These are phyloP conservation scores for Apiospora hydei DNA, from an alignment of 2,329 filamentous ascomycete species.

Conservation along the genomic window DNA sequence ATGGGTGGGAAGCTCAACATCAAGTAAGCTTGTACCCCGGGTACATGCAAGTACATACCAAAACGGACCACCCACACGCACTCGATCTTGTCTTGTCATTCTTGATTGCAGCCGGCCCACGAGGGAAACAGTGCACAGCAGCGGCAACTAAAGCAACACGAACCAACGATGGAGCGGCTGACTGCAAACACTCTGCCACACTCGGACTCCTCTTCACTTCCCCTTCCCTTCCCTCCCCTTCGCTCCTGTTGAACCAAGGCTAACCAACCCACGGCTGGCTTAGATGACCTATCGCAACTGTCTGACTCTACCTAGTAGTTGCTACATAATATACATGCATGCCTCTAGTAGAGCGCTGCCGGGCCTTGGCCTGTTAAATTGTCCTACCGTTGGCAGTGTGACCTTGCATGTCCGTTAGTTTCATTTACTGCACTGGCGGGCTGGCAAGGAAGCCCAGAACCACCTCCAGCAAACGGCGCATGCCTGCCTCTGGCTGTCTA, in stretches of 20 bases:
- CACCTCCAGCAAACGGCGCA: constrained; percentile 3
- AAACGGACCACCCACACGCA: not conserved
- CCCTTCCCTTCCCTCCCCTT: not conserved
- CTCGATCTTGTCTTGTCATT: constrained; percentile 21
- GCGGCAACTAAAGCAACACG: constrained; percentile 19
- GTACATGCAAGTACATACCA: constrained; percentile 20
- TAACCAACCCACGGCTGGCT: constrained; percentile 8
- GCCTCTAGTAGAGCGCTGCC: not conserved
- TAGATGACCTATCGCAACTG: constrained; percentile 18
- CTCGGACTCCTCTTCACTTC: not conserved
- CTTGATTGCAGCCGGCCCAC: constrained; percentile 21
- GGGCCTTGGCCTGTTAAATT: not conserved
- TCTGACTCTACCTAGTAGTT: not conserved
- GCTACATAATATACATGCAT: not conserved
- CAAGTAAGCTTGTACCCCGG: constrained; percentile 9
- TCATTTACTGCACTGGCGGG: not conserved
- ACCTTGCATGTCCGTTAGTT: constrained; percentile 3
- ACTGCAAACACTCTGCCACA: constrained; percentile 14
- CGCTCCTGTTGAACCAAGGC: constrained; percentile 4
- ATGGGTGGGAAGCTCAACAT: not conserved
- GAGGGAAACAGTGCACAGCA: constrained; percentile 23
- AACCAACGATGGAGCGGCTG: constrained; percentile 11
- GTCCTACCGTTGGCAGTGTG: constrained; percentile 16
- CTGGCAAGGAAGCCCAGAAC: not conserved
- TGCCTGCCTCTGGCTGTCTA: not conserved